Evolutionary conservation across 1,284 basidiomycete species (phyloP).

Genomic region (Cutaneotrichosporon sp.): DNA sequence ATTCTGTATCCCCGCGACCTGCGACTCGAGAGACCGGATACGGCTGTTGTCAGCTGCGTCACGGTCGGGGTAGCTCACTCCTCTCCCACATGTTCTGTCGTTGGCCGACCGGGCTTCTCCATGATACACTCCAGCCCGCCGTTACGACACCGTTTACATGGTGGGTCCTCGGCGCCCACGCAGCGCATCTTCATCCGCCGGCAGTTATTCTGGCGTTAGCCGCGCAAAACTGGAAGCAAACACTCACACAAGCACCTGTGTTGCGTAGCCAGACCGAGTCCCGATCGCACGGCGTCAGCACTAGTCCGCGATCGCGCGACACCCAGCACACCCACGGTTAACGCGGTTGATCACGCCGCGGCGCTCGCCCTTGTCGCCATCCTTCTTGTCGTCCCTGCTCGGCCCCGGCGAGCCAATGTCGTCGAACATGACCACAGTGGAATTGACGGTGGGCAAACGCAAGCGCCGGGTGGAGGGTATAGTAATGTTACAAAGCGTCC

Average conservation of each 20-base stretch:
- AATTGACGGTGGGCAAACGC: no score
- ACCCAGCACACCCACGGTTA: slow-evolving; percentile 34
- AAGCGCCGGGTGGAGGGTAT: no score
- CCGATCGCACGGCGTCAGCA: background rate
- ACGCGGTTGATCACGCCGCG: slow-evolving; percentile 44
- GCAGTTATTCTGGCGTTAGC: slow-evolving; percentile 41
- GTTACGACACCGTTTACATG: slow-evolving; percentile 80
- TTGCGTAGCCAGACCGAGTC: no score
- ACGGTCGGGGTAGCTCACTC: slow-evolving; percentile 52
- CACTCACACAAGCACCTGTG: slow-evolving; percentile 40
- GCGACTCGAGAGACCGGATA: slow-evolving; percentile 75
- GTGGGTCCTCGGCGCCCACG: slow-evolving; percentile 77
- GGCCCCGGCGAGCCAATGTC: background rate
- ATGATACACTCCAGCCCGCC: slow-evolving; percentile 82
- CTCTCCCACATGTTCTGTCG: slow-evolving; percentile 59
- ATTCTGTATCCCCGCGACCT: slow-evolving; percentile 74
- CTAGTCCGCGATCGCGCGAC: background rate
- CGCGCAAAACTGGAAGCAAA: background rate
- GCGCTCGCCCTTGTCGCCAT: slow-evolving; percentile 24
- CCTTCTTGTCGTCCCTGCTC: slow-evolving; percentile 14
- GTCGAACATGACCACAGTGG: background rate
- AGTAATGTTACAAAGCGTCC: no score
- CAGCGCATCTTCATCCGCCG: slow-evolving; percentile 57
- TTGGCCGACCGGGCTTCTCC: slow-evolving; percentile 74
- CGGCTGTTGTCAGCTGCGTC: slow-evolving; percentile 54